Conservation (phyloP, 2,329 filamentous ascomycete genomes). For the Colletotrichum tropicale region DNA sequence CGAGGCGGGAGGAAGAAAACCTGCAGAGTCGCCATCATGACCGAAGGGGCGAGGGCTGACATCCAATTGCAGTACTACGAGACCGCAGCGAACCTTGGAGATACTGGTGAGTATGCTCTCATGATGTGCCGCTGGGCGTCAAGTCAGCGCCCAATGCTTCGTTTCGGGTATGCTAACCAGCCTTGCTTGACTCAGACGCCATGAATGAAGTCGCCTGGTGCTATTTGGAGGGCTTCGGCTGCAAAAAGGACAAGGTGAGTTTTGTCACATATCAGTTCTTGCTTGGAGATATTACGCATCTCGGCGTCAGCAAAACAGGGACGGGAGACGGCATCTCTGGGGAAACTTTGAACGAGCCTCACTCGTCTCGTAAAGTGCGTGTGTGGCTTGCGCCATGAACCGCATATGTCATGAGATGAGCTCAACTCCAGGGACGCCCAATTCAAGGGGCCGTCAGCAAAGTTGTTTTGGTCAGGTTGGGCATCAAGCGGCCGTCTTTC, state of each 20-base stretch:
- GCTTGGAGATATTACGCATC: constrained; percentile 10
- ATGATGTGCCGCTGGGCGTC: neutral
- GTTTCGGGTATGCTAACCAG: constrained; percentile 13
- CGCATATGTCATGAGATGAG: constrained; percentile 14
- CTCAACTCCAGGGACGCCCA: neutral
- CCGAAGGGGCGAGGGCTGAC: neutral
- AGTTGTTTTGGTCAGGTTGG: constrained; percentile 32
- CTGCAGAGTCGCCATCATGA: neutral
- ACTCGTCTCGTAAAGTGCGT: neutral
- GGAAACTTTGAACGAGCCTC: constrained; percentile 6
- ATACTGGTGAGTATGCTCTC: constrained; percentile 64
- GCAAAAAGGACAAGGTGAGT: constrained; percentile 97
- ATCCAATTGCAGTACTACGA: constrained; percentile 79
- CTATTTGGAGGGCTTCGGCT: constrained; percentile 95
- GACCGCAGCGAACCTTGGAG: constrained; percentile 93
- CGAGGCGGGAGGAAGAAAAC: neutral
- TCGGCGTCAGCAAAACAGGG: neutral
- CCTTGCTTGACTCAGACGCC: constrained; percentile 64
- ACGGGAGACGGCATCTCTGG: neutral
- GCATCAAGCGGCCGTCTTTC: constrained; percentile 34
- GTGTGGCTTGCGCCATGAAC: neutral
- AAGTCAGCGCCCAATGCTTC: constrained; percentile 6
- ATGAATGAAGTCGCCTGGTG: constrained; percentile 98
- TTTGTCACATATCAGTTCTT: constrained; percentile 27
- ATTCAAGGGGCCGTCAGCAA: neutral